These are phyloP conservation scores for Colletotrichum lindemuthianum DNA, from an alignment of 2,329 filamentous ascomycete species.

Conservation along the genomic window DNA sequence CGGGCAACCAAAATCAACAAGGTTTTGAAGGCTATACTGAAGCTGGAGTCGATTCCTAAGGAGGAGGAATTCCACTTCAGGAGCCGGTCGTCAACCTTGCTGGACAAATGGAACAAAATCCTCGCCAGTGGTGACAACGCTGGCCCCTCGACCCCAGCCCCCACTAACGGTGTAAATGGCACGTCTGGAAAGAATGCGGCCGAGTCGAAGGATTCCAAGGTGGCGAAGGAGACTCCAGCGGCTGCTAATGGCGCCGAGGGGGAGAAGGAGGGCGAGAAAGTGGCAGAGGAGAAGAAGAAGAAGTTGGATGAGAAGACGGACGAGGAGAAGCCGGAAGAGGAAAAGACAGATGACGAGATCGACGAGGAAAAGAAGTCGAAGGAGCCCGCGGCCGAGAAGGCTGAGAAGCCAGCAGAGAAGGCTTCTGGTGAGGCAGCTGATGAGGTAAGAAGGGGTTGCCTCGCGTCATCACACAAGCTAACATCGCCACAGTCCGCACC, in stretches of 20 bases:
- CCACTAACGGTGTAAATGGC: slow-evolving; percentile 62
- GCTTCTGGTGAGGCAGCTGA: slow-evolving; percentile 42
- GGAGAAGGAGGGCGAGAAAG: slow-evolving; percentile 50
- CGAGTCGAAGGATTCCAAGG: slow-evolving; percentile 50
- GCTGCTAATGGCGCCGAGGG: slow-evolving; percentile 52
- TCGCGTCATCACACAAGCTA: slow-evolving; percentile 7
- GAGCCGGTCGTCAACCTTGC: slow-evolving; percentile 78
- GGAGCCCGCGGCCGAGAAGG: slow-evolving; percentile 45
- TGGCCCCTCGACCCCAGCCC: slow-evolving; percentile 41
- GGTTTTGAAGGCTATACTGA: slow-evolving; percentile 93
- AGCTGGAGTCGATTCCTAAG: slow-evolving; percentile 84
- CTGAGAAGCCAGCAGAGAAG: slow-evolving; percentile 44
- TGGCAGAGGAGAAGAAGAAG: slow-evolving; percentile 51
- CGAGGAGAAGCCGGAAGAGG: slow-evolving; percentile 34
- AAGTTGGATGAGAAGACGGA: slow-evolving; percentile 45
- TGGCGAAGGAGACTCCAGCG: slow-evolving; percentile 42
- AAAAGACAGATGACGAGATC: slow-evolving; percentile 33
- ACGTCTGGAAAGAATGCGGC: slow-evolving; percentile 50
- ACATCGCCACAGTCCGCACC: slow-evolving; percentile 35
- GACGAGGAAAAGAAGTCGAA: slow-evolving; percentile 44
- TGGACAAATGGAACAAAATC: slow-evolving; percentile 90
- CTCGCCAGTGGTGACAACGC: slow-evolving; percentile 69
- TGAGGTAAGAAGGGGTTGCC: slow-evolving; percentile 44
- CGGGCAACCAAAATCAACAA: slow-evolving; percentile 97
- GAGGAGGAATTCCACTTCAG: slow-evolving; percentile 94